Evolutionary conservation across 768 basidiomycete genomes (phyloP).

Genomic region (Lactarius evosmus): DNA sequence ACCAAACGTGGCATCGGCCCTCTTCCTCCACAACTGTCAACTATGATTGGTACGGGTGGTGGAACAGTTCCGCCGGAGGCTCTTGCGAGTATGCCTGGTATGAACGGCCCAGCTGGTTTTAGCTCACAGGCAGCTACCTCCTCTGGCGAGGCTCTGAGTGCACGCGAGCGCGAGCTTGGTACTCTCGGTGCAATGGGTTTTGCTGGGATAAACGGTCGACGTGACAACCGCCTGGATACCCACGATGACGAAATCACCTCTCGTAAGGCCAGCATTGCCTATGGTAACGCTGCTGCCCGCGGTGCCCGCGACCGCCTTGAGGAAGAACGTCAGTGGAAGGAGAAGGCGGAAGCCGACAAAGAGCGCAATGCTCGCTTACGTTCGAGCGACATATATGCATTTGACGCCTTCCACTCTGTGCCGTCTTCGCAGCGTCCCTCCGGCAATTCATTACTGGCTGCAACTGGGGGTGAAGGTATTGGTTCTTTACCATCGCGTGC

Average conservation of each 20-base stretch:
- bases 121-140: slow-evolving; percentile 17
- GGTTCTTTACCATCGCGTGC: slow-evolving; percentile 15
- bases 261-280: slow-evolving; percentile 39
- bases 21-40: slow-evolving; percentile 25
- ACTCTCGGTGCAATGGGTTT: slow-evolving; percentile 49
- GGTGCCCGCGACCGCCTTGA: slow-evolving; percentile 61
- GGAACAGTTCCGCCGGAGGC: slow-evolving; percentile 26
- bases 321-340: slow-evolving; percentile 54
- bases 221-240: slow-evolving; percentile 32
- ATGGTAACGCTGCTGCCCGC: slow-evolving; percentile 43
- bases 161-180: slow-evolving; percentile 48
- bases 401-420: slow-evolving; percentile 77
- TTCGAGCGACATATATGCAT: slow-evolving; percentile 48
- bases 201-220: slow-evolving; percentile 29
- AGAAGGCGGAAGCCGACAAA: slow-evolving; percentile 42
- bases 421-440: slow-evolving; percentile 39
- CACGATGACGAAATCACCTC: slow-evolving; percentile 51
- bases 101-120: slow-evolving; percentile 26
- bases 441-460: slow-evolving; percentile 35
- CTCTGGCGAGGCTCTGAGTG: slow-evolving; percentile 35
- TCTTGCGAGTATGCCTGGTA: slow-evolving; percentile 32
- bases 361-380: slow-evolving; percentile 40
- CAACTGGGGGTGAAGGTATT: slow-evolving; percentile 26
- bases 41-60: slow-evolving; percentile 27
- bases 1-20: slow-evolving; percentile 86